Evolutionary conservation across 2,329 filamentous ascomycete species (phyloP).

Genomic region (Elsinoe arachidis): DNA sequence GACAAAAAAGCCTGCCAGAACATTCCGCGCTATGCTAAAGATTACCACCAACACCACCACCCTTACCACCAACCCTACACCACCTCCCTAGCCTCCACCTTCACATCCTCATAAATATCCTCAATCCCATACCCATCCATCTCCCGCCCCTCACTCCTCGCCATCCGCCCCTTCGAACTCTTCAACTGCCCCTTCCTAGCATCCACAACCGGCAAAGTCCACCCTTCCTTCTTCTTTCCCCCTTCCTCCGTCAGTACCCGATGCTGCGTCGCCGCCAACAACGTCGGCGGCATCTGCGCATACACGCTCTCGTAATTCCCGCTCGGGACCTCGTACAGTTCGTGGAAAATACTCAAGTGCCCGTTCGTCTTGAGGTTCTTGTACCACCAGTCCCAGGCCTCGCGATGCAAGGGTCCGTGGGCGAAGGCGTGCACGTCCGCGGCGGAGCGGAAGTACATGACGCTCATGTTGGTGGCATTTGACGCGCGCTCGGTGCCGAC

Average conservation of each 20-base stretch:
- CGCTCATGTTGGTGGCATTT: slow-evolving; percentile 33
- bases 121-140: slow-evolving; percentile 21
- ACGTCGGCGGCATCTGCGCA: slow-evolving; percentile 30
- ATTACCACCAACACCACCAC: neutral
- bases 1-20: neutral
- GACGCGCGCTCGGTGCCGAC: slow-evolving; percentile 29
- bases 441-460: slow-evolving; percentile 45
- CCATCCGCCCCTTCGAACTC: slow-evolving; percentile 28
- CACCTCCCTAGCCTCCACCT: slow-evolving; percentile 1
- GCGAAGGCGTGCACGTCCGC: slow-evolving; percentile 46
- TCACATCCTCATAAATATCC: slow-evolving; percentile 13
- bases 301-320: slow-evolving; percentile 47
- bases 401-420: slow-evolving; percentile 40
- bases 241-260: slow-evolving; percentile 19
- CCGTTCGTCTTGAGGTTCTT: slow-evolving; percentile 21
- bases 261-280: slow-evolving; percentile 25
- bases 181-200: slow-evolving; percentile 27
- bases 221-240: slow-evolving; percentile 20
- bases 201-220: slow-evolving; percentile 27
- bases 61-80: neutral
- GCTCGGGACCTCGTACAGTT: slow-evolving; percentile 41
- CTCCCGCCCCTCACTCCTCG: slow-evolving; percentile 21
- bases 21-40: neutral
- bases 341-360: slow-evolving; percentile 46
- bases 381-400: slow-evolving; percentile 45